Evolutionary conservation across 2,329 filamentous ascomycete genomes (phyloP), one percentile per base, ranked within the genome.

Genomic region (Lasiodiplodia citricola): DNA sequence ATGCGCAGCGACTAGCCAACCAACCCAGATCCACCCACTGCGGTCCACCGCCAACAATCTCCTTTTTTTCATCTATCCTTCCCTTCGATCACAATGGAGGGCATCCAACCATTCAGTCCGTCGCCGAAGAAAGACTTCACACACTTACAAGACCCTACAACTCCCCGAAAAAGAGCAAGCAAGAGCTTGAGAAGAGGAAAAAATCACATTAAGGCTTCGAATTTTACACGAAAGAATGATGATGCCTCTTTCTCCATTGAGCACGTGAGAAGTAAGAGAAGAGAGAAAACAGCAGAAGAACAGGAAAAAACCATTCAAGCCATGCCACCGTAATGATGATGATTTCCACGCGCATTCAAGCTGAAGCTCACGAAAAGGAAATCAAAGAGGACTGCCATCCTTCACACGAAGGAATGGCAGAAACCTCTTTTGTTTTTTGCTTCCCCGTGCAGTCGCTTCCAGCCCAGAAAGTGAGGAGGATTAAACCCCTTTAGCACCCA

Each of bases 241-340:
- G 37, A 23, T 23, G 21, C 25, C 37, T 57, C 55, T 57, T 57
- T 57, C 55, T 57, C 55, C 55, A 23, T 57, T 37, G 55, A 57
- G 31, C 55, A 37, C 55, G 21, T 57, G 55, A 57, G 10, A 37
- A 56, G 14, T 11, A 41, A n/a, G 18, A 41, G 21, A 28, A 18
- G 18, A 41, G 21, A 28, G 11, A 14, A 23, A n/a, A 57, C 21
- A 16, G 21, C 10, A 38, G 10, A 41, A 14, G 21, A 16, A 54
- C 23, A 54, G 31, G 51, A 57, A 38, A n/a, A 47, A 21, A 47
- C 18, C 44, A 21, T 21, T 47, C 44, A 57, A 57, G 31, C 18
- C 55, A 57, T 57, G 55, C 35, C 55, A 25, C 55, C 55, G 21
- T 57, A 57, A 57, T n/a, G 37, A 57, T n/a, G 37, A 57, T 57